Evolutionary conservation across 1,284 basidiomycete genomes (phyloP).

Genomic region (Apiotrichum montevideense): DNA sequence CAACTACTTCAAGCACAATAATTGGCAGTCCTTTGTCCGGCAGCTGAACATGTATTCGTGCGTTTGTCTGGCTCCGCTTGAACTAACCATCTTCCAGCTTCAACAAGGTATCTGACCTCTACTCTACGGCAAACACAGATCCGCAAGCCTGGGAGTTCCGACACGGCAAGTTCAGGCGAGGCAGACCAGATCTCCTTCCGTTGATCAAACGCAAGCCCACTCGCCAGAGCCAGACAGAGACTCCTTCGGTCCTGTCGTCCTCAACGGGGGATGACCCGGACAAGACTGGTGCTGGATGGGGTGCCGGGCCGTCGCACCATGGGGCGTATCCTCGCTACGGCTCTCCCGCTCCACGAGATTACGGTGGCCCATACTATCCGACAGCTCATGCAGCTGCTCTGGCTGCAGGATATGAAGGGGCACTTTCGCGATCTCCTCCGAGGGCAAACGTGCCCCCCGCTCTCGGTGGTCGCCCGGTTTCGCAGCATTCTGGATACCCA

Average conservation of each 20-base stretch:
- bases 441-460: background rate
- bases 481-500: background rate
- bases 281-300: background rate
- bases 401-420: conserved; percentile 2
- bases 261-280: conserved; percentile 21
- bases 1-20: conserved; percentile 49
- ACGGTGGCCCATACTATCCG: conserved; percentile 1
- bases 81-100: conserved; percentile 24
- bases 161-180: conserved; percentile 46
- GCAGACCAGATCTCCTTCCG: conserved; percentile 43
- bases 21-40: conserved; percentile 49
- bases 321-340: background rate
- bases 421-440: background rate
- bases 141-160: conserved; percentile 49
- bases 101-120: conserved; percentile 47
- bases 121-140: conserved; percentile 33
- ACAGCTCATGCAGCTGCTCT: background rate
- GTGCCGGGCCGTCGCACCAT: background rate
- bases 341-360: background rate
- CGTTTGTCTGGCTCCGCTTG: conserved; percentile 9
- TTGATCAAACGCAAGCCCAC: conserved; percentile 45
- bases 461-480: background rate
- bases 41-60: conserved; percentile 50
- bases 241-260: conserved; percentile 12
- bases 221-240: conserved; percentile 21